Conservation (phyloP, 2,329 filamentous ascomycete genomes). For the Paracorniculantispora psalliotae region DNA sequence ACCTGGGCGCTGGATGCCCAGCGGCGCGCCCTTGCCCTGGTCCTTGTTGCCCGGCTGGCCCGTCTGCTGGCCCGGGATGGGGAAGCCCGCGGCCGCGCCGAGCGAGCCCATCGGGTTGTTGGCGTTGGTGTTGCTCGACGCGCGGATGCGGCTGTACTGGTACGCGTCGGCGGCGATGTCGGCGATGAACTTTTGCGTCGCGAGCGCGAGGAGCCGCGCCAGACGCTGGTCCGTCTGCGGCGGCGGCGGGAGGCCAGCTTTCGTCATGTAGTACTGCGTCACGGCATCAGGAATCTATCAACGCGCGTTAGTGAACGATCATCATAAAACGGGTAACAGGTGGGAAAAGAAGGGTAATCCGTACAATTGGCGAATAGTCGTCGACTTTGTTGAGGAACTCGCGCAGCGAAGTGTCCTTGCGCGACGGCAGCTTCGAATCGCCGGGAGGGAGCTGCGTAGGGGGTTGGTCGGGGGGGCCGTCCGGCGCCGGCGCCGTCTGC, state of each 20-base stretch:
- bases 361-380: constrained; percentile 92
- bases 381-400: constrained; percentile 97
- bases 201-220: constrained; percentile 86
- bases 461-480: constrained; percentile 24
- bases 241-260: constrained; percentile 87
- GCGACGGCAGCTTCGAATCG: constrained; percentile 62
- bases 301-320: neutral
- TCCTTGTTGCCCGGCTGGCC: constrained; percentile 53
- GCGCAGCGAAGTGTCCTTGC: constrained; percentile 87
- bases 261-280: constrained; percentile 95
- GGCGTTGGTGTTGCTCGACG: constrained; percentile 78
- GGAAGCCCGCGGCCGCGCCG: constrained; percentile 67
- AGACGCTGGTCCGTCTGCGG: constrained; percentile 87
- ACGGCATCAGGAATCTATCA: constrained; percentile 90
- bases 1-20: constrained; percentile 71
- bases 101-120: constrained; percentile 90
- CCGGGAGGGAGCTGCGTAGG: constrained; percentile 39
- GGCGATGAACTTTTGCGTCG: constrained; percentile 98
- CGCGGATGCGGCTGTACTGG: constrained; percentile 92
- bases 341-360: constrained; percentile 27
- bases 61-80: constrained; percentile 57
- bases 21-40: constrained; percentile 53
- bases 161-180: constrained; percentile 97
- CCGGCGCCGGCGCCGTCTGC: constrained; percentile 24
- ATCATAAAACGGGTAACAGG: neutral